A percentile compares a stretch with the other conserved stretches of the same genome.
These are phyloP conservation scores for Silene uniflora DNA, from an alignment of 148 eudicot genomes.

Conservation along the genomic window DNA sequence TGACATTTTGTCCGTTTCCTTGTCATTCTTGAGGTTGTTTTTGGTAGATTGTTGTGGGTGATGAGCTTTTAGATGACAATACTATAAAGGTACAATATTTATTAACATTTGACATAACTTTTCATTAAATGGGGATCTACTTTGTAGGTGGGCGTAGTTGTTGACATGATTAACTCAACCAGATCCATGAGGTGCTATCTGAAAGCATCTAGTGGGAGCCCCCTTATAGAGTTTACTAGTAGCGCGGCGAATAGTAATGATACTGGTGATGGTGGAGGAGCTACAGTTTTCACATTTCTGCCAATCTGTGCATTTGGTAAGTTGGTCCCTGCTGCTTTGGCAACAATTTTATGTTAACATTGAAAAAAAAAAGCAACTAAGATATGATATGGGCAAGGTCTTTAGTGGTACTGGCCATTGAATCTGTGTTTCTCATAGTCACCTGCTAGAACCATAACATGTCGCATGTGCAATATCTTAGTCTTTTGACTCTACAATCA, in stretches of 20 bases:
- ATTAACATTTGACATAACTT: background rate
- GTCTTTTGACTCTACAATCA: background rate
- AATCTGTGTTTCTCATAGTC: background rate
- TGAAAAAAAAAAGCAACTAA: background rate
- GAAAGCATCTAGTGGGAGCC: conserved; percentile 47
- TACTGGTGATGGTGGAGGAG: conserved; percentile 83
- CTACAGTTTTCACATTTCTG: conserved; percentile 59
- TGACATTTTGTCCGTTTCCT: background rate
- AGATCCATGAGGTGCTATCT: conserved; percentile 69
- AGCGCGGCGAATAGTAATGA: conserved; percentile 47
- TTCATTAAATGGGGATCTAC: background rate
- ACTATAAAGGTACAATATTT: background rate
- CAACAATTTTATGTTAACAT: background rate
- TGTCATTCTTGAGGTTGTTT: background rate
- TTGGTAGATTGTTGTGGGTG: background rate
- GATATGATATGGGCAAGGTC: conserved; percentile 1
- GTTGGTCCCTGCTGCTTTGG: conserved; percentile 17
- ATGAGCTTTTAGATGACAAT: background rate
- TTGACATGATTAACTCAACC: conserved; percentile 50
- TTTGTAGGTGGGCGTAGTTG: conserved; percentile 51
- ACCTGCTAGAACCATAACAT: background rate
- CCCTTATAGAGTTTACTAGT: conserved; percentile 56
- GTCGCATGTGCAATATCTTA: background rate
- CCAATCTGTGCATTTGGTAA: conserved; percentile 68
- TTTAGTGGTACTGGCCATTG: background rate